phyloP scores from a whole-genome alignment of 116 monocot genomes.

The Iris pallida region DNA sequence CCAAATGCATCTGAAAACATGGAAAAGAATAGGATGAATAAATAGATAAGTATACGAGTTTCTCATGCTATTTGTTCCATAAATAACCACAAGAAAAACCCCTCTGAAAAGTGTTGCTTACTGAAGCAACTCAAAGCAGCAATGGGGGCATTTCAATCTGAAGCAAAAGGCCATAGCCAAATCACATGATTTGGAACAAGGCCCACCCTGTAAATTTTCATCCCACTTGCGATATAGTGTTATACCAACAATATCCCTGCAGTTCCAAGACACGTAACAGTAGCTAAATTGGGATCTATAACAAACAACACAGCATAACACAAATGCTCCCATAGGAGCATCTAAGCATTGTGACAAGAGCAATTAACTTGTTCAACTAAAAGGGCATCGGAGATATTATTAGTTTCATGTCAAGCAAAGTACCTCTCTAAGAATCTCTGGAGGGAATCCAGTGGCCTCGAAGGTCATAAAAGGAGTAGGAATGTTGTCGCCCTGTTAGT shows the following conservation, averaged over 20 bases:
- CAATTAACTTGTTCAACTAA: neutral
- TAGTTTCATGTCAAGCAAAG: neutral
- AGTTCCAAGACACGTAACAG: neutral
- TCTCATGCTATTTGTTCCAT: neutral
- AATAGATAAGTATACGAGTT: neutral
- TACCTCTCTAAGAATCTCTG: constrained; percentile 92
- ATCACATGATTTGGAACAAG: constrained; percentile 21
- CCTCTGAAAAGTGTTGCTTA: constrained; percentile 23
- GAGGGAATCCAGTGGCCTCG: constrained; percentile 71
- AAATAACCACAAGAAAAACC: constrained; percentile 2
- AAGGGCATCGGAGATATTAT: neutral
- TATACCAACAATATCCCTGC: neutral
- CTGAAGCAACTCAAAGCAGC: constrained; percentile 28
- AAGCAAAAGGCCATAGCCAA: constrained; percentile 26
- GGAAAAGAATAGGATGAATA: neutral
- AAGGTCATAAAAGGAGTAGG: constrained; percentile 88
- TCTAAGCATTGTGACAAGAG: neutral
- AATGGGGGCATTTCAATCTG: constrained; percentile 5
- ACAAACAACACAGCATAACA: neutral
- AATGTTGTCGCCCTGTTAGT: constrained; percentile 59
- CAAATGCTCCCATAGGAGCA: neutral
- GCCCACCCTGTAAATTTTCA: constrained; percentile 14
- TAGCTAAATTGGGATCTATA: neutral
- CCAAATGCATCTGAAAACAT: constrained; percentile 51
- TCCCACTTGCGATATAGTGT: neutral